These are phyloP conservation scores for Cicer cuneatum DNA, from an alignment of 306 rosid species.

Conservation along the genomic window DNA sequence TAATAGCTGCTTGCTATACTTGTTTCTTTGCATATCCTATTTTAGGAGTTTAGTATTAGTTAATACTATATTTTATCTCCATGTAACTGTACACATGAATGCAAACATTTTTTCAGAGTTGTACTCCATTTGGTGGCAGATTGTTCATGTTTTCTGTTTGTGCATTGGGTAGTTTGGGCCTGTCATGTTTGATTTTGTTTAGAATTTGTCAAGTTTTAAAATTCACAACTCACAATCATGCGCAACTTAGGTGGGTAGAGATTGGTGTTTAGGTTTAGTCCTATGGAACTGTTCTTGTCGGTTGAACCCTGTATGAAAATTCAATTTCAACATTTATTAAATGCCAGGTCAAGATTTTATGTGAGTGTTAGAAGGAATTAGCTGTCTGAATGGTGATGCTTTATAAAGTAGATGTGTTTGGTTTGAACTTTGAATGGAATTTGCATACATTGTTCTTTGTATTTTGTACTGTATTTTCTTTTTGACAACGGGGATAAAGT, in stretches of 20 bases:
- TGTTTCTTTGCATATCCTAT: slow-evolving; percentile 12
- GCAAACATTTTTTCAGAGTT: neutral
- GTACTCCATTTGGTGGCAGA: neutral
- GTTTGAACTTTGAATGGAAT: neutral
- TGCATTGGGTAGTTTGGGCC: slow-evolving; percentile 17
- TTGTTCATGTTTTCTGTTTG: slow-evolving; percentile 1
- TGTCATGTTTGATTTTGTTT: slow-evolving; percentile 1
- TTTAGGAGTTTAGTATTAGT: slow-evolving; percentile 13
- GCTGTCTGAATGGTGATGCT: neutral
- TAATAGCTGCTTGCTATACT: slow-evolving; percentile 25
- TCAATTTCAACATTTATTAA: neutral
- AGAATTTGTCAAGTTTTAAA: neutral
- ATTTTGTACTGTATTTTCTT: neutral
- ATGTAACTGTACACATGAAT: neutral
- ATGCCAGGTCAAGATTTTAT: neutral
- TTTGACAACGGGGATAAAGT: neutral
- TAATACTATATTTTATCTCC: neutral
- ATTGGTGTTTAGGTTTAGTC: neutral
- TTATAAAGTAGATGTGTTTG: neutral
- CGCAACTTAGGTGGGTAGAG: neutral
- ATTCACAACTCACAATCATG: slow-evolving; percentile 1
- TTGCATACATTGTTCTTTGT: neutral
- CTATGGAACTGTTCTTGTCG: slow-evolving; percentile 1
- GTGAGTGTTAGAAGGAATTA: neutral
- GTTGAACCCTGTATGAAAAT: slow-evolving; percentile 6